Evolutionary conservation across 345 rosid species (phyloP).

Genomic region (Linum lewisii): DNA sequence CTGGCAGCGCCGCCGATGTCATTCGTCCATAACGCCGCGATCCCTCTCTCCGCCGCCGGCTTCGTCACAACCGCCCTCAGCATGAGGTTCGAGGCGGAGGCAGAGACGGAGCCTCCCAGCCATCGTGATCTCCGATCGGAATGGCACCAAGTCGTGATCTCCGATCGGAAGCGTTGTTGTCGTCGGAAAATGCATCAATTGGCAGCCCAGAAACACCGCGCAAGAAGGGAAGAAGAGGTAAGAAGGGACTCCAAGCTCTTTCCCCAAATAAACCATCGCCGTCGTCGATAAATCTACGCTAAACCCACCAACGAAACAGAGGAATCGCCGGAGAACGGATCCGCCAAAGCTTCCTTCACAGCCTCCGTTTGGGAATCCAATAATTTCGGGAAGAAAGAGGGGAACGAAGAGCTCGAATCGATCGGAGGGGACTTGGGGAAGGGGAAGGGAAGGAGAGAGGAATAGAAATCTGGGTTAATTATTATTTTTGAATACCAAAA

Average conservation of each 20-base stretch:
- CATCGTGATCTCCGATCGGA: no score
- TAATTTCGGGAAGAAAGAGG: neutral
- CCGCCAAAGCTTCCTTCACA: neutral
- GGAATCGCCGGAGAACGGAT: neutral
- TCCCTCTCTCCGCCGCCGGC: no score
- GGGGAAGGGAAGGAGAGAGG: no score
- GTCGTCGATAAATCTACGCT: slow-evolving; percentile 6
- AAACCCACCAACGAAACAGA: neutral
- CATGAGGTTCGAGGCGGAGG: no score
- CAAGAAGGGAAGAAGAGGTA: slow-evolving; percentile 9
- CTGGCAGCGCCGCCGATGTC: no score
- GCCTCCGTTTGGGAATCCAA: neutral
- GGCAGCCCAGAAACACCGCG: slow-evolving; percentile 8
- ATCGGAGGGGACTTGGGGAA: neutral
- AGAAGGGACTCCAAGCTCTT: slow-evolving; percentile 5
- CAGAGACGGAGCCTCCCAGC: no score
- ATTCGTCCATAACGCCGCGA: no score
- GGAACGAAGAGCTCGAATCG: neutral
- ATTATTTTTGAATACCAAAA: no score
- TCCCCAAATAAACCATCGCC: slow-evolving; percentile 1
- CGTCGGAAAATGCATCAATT: neutral
- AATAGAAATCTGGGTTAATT: no score
- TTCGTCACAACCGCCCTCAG: no score
- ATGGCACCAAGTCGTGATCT: no score
- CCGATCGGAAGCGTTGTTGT: no score